Evolutionary conservation across 805 yeast species (phyloP).

Genomic region (Blastobotrys muscicola): DNA sequence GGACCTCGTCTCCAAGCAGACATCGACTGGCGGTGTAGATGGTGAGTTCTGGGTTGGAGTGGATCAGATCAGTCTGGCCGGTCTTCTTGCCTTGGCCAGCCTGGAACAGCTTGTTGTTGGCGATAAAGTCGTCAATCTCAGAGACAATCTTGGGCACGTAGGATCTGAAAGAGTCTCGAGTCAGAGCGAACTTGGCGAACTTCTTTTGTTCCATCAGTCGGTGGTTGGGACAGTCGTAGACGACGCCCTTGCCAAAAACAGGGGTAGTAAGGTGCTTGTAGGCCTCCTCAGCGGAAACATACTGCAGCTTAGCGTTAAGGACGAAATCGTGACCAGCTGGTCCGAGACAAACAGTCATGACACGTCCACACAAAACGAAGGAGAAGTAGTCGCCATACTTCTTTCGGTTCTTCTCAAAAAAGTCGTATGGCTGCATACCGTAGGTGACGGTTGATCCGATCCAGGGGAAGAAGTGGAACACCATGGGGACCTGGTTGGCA

Average conservation of each 20-base stretch:
- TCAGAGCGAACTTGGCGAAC: slow-evolving; percentile 83
- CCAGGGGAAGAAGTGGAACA: slow-evolving; percentile 92
- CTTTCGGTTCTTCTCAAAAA: slow-evolving; percentile 66
- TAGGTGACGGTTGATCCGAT: slow-evolving; percentile 81
- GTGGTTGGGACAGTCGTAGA: slow-evolving; percentile 91
- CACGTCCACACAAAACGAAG: slow-evolving; percentile 78
- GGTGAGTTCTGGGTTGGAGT: slow-evolving; percentile 88
- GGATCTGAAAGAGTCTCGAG: slow-evolving; percentile 68
- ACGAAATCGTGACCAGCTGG: slow-evolving; percentile 98
- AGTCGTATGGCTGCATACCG: slow-evolving; percentile 90
- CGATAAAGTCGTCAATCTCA: slow-evolving; percentile 64
- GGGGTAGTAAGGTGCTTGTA: slow-evolving; percentile 98
- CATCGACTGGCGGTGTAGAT: slow-evolving; percentile 93
- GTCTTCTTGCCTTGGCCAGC: slow-evolving; percentile 25
- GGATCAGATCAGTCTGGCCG: slow-evolving; percentile 43
- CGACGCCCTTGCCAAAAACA: slow-evolving; percentile 94
- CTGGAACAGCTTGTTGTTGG: slow-evolving; percentile 39
- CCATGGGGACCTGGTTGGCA: slow-evolving; percentile 78
- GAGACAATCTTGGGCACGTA: slow-evolving; percentile 85
- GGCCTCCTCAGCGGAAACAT: slow-evolving; percentile 94
- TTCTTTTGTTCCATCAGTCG: slow-evolving; percentile 97
- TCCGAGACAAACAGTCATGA: slow-evolving; percentile 92
- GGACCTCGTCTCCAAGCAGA: slow-evolving; percentile 83
- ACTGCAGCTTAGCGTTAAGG: slow-evolving; percentile 77
- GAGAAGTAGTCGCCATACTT: slow-evolving; percentile 92